Percentiles rank a stretch among this genome's conserved stretches.
These are phyloP conservation scores for Skeletonema potamos DNA, from an alignment of 108 stramenopile species.

Conservation along the genomic window DNA sequence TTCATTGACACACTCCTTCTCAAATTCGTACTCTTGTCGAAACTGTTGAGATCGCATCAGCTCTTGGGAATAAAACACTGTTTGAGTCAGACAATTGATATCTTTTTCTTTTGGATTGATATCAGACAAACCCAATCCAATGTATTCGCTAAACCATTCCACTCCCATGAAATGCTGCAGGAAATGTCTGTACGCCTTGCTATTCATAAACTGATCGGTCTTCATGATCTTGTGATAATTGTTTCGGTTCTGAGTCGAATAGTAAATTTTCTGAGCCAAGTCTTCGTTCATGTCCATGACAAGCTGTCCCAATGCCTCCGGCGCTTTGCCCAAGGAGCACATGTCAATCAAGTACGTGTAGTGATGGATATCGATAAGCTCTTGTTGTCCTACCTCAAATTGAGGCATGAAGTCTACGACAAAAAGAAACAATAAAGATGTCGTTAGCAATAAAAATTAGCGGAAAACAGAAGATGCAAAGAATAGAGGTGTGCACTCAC, in stretches of 20 bases:
- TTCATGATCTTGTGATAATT: conserved; percentile 54
- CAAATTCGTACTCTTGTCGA: conserved; percentile 55
- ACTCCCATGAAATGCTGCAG: conserved; percentile 36
- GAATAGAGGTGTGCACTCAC: conserved; percentile 14
- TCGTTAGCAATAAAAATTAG: background rate
- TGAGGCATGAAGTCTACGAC: conserved; percentile 50
- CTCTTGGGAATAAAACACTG: conserved; percentile 50
- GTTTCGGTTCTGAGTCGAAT: conserved; percentile 42
- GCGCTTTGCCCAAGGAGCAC: conserved; percentile 40
- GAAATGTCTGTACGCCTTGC: conserved; percentile 35
- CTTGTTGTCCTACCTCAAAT: conserved; percentile 58
- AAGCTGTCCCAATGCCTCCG: conserved; percentile 15
- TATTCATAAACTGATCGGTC: conserved; percentile 20
- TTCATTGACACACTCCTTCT: conserved; percentile 59
- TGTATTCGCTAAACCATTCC: conserved; percentile 47
- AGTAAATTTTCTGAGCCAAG: conserved; percentile 37
- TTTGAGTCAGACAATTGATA: conserved; percentile 53
- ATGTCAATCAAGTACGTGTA: conserved; percentile 56
- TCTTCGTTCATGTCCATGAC: conserved; percentile 38
- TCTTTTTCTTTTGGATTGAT: conserved; percentile 57
- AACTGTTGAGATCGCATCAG: conserved; percentile 39
- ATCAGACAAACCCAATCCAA: conserved; percentile 51
- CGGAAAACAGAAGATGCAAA: background rate
- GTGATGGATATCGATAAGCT: conserved; percentile 51
- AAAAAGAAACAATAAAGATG: background rate